Percentiles rank a stretch among this genome's conserved stretches.
Conservation (phyloP, 106 monocot species). For the Iris macrosiphon region DNA sequence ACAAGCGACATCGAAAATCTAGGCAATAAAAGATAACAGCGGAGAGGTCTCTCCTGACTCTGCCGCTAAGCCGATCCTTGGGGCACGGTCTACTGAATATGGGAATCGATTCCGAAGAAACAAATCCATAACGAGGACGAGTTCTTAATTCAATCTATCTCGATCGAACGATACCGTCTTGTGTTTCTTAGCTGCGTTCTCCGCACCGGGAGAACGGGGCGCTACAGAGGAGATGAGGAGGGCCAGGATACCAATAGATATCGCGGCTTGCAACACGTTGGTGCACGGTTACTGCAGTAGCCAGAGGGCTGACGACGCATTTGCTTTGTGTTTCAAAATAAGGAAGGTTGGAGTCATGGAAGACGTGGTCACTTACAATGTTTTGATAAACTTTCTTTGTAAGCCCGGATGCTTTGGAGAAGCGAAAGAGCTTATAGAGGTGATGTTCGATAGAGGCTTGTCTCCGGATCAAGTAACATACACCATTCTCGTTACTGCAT, state of each 20-base stretch:
- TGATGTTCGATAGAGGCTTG: constrained; percentile 18
- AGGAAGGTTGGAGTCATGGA: constrained; percentile 11
- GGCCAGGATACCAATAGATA: constrained; percentile 5
- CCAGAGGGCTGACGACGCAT: constrained; percentile 13
- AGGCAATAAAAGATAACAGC: too few species aligned
- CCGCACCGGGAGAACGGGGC: too few species aligned
- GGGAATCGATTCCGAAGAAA: too few species aligned
- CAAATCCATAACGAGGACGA: too few species aligned
- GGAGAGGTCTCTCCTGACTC: too few species aligned
- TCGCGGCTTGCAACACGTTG: constrained; percentile 25
- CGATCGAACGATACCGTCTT: too few species aligned
- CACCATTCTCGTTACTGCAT: constrained; percentile 20
- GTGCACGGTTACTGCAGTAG: constrained; percentile 16
- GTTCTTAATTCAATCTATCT: too few species aligned
- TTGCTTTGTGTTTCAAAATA: constrained; percentile 22
- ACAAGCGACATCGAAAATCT: too few species aligned
- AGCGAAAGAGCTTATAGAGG: constrained; percentile 30
- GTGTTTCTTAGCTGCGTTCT: too few species aligned
- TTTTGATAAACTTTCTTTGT: constrained; percentile 28
- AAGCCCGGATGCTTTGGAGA: constrained; percentile 15
- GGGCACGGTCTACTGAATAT: too few species aligned
- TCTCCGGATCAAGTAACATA: constrained; percentile 34
- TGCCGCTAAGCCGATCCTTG: too few species aligned
- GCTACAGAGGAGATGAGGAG: constrained; percentile 17
- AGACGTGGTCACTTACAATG: constrained; percentile 28